These are phyloP conservation scores for Ogataea allantospora DNA, from an alignment of 805 yeast species.

Conservation along the genomic window DNA sequence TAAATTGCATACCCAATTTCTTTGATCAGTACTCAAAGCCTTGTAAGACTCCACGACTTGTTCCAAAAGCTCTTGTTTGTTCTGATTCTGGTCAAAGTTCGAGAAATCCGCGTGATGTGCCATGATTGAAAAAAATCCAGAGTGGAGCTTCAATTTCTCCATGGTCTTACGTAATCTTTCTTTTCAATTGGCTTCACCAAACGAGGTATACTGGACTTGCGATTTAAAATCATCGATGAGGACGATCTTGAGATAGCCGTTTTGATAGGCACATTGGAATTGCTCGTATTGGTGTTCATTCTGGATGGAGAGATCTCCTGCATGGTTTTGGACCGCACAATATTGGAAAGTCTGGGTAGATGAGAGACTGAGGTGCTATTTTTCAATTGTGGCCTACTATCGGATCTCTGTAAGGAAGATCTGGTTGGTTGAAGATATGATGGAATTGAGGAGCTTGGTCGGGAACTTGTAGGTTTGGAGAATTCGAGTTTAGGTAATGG, in stretches of 20 bases:
- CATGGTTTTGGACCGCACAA: constrained; percentile 21
- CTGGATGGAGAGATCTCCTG: constrained; percentile 21
- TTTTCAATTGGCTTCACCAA: constrained; percentile 11
- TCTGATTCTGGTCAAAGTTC: constrained; percentile 39
- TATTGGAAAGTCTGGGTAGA: constrained; percentile 6
- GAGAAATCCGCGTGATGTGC: constrained; percentile 75
- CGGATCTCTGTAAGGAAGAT: constrained; percentile 17
- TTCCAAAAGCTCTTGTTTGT: constrained; percentile 56
- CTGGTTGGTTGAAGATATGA: constrained; percentile 23
- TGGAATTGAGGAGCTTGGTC: constrained; percentile 11
- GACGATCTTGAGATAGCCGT: constrained; percentile 4
- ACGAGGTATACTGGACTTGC: constrained; percentile 14
- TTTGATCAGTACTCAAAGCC: constrained; percentile 60
- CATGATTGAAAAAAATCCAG: constrained; percentile 11
- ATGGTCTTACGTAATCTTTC: constrained; percentile 16
- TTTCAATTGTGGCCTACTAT: constrained; percentile 10
- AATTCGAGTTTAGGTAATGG: constrained; percentile 12
- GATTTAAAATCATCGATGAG: constrained; percentile 2
- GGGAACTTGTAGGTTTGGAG: background rate
- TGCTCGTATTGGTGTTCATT: constrained; percentile 3
- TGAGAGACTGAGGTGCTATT: constrained; percentile 4
- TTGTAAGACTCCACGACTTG: constrained; percentile 57
- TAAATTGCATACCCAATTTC: constrained; percentile 86
- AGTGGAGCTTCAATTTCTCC: constrained; percentile 17
- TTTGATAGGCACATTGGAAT: background rate